These are phyloP conservation scores for Leccinum griseonigrum DNA, from an alignment of 1,284 basidiomycete genomes.

Conservation along the genomic window DNA sequence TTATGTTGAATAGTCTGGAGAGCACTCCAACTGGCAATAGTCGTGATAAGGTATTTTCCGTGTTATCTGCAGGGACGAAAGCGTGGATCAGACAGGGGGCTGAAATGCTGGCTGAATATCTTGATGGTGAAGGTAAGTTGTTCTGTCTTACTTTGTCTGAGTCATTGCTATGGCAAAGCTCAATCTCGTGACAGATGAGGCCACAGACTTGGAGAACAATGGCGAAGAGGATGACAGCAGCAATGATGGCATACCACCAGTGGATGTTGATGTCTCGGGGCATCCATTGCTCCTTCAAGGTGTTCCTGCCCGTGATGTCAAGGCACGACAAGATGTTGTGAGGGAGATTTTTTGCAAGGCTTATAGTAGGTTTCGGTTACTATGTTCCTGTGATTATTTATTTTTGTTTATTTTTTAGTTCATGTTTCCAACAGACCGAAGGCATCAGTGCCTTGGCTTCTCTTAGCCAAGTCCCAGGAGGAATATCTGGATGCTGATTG, in stretches of 20 bases:
- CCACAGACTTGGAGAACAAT: background rate
- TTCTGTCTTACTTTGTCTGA: background rate
- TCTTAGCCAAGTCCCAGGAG: background rate
- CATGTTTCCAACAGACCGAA: background rate
- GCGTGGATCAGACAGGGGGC: background rate
- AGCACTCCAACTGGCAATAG: background rate
- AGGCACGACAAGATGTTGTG: background rate
- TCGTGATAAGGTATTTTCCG: background rate
- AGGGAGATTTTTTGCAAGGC: background rate
- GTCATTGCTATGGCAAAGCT: background rate
- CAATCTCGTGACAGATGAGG: background rate
- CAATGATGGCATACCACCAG: background rate
- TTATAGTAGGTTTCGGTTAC: background rate
- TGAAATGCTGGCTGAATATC: background rate
- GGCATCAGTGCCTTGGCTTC: background rate
- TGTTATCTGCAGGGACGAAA: background rate
- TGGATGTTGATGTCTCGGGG: background rate
- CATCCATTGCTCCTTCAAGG: background rate
- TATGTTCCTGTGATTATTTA: background rate
- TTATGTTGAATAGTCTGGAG: background rate
- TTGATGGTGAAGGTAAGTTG: background rate
- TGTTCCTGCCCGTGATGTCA: background rate
- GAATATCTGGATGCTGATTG: background rate
- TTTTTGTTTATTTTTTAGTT: background rate
- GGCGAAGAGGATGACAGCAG: background rate